phyloP scores from a whole-genome alignment of 1,139 yeast genomes.

The Suhomyces maxii region DNA sequence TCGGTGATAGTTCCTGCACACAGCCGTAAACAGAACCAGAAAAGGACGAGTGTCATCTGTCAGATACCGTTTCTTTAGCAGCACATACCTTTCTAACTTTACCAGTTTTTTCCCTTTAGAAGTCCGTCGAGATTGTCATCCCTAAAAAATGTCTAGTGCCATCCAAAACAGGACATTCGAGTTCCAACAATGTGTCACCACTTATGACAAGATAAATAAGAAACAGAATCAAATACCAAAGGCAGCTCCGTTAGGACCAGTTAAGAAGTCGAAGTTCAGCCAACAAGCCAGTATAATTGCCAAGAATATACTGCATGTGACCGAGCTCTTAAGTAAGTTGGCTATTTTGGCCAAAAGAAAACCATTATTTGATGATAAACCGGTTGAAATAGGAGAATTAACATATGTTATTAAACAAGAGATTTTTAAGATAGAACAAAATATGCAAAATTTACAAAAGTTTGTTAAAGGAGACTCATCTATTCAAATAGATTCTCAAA shows the following conservation, averaged over 20 bases:
- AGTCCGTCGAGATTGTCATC: neutral
- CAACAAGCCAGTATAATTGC: constrained; percentile 82
- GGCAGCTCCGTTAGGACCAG: constrained; percentile 16
- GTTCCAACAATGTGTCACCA: constrained; percentile 80
- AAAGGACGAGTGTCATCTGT: constrained; percentile 3
- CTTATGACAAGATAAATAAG: constrained; percentile 61
- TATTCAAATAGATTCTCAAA: constrained; percentile 56
- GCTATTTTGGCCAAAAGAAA: constrained; percentile 85
- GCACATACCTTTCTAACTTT: too few relatives aligned
- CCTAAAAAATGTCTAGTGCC: constrained; percentile 23
- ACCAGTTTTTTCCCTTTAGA: too few relatives aligned
- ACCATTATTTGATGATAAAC: constrained; percentile 93
- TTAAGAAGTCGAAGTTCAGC: constrained; percentile 68
- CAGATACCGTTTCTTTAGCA: too few relatives aligned
- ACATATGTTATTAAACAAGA: constrained; percentile 93
- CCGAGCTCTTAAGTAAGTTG: constrained; percentile 75
- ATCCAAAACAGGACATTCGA: constrained; percentile 82
- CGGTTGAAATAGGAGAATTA: constrained; percentile 88
- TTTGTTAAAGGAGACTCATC: constrained; percentile 49
- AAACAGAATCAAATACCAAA: constrained; percentile 22
- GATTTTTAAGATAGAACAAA: constrained; percentile 80
- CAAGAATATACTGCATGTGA: constrained; percentile 85
- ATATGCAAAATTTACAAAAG: constrained; percentile 64
- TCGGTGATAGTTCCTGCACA: neutral
- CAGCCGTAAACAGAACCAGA: neutral